These are phyloP conservation scores for Diversispora epigaea DNA, from an alignment of 192 early-diverging fungal species.

Conservation along the genomic window DNA sequence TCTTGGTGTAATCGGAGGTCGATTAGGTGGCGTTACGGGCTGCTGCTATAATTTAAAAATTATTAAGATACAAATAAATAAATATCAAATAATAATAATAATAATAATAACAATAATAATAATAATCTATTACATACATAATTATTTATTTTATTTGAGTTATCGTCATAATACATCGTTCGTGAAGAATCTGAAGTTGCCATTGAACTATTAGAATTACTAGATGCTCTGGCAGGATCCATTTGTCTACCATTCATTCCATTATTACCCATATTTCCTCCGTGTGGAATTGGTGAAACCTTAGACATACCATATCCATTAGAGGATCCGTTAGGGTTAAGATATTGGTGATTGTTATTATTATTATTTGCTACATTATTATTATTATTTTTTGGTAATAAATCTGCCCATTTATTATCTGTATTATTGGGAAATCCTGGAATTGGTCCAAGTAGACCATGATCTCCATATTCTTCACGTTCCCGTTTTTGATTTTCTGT, in stretches of 20 bases:
- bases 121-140: neutral
- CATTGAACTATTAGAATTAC: neutral
- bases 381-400: conserved; percentile 50
- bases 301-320: conserved; percentile 40
- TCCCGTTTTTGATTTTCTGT: conserved; percentile 75
- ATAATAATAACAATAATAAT: neutral
- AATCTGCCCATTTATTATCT: conserved; percentile 62
- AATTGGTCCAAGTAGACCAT: conserved; percentile 6
- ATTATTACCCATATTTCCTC: neutral
- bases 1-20: conserved; percentile 38
- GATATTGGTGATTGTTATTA: conserved; percentile 26
- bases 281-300: neutral
- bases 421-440: conserved; percentile 37
- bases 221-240: neutral
- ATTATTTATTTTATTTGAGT: too few relatives aligned
- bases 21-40: conserved; percentile 34
- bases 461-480: conserved; percentile 50
- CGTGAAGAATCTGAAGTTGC: neutral
- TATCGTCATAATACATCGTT: conserved; percentile 25
- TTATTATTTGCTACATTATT: conserved; percentile 21
- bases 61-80: neutral
- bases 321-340: conserved; percentile 35
- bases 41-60: conserved; percentile 15
- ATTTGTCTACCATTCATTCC: conserved; percentile 1
- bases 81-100: neutral